A percentile compares a stretch with the other conserved stretches of the same genome.
These are phyloP conservation scores for Cyberlindnera subsufficiens DNA, from an alignment of 805 yeast genomes.

Conservation along the genomic window DNA sequence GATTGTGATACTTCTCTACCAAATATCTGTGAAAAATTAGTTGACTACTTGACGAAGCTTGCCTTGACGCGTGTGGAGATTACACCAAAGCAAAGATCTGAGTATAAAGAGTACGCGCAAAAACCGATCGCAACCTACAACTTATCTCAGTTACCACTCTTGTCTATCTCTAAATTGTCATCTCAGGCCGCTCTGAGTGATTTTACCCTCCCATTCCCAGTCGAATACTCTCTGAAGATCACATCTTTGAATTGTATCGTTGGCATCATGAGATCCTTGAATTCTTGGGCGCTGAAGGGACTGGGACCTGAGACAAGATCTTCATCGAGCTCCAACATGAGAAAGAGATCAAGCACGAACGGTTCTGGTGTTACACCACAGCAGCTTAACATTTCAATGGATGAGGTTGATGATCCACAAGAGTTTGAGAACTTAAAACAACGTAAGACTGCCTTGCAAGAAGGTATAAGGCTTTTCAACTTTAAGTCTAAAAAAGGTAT, in stretches of 20 bases:
- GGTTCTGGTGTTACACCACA: conserved; percentile 14
- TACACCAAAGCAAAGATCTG: conserved; percentile 58
- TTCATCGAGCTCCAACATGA: conserved; percentile 8
- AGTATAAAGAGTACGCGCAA: conserved; percentile 44
- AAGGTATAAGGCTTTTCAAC: conserved; percentile 75
- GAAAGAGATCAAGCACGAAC: conserved; percentile 24
- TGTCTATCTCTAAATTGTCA: conserved; percentile 63
- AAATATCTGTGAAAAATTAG: conserved; percentile 77
- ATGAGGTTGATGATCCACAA: conserved; percentile 61
- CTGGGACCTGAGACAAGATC: conserved; percentile 26
- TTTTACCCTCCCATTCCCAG: conserved; percentile 47
- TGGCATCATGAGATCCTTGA: conserved; percentile 72
- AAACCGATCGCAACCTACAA: conserved; percentile 70
- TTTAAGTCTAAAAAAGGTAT: conserved; percentile 82
- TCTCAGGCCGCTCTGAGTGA: conserved; percentile 48
- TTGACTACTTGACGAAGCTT: conserved; percentile 64
- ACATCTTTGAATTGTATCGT: conserved; percentile 75
- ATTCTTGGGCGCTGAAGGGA: conserved; percentile 81
- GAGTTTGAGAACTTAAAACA: conserved; percentile 84
- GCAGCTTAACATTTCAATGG: conserved; percentile 10
- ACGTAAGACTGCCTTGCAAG: conserved; percentile 74
- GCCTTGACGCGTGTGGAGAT: conserved; percentile 70
- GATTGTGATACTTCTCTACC: conserved; percentile 84
- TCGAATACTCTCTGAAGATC: conserved; percentile 81
- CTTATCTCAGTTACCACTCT: conserved; percentile 64